Percentiles rank a stretch among this genome's conserved stretches.
Evolutionary conservation across 352 stramenopile species (phyloP).

Genomic region (Pythium phragmitis): DNA sequence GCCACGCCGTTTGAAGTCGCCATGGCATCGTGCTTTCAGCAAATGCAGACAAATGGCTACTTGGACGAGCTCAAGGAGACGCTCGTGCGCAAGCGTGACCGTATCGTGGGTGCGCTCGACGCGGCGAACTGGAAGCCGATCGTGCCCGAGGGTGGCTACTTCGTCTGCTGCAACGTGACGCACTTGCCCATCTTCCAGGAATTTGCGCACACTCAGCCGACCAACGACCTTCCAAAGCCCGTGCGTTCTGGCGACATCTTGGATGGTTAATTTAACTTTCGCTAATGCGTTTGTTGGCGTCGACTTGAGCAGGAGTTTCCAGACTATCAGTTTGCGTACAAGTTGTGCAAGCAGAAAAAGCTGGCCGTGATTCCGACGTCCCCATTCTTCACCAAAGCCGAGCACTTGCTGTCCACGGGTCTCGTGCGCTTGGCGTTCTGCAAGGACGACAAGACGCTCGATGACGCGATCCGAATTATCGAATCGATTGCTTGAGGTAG

Average conservation of each 20-base stretch:
- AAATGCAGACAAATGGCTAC: slow-evolving; percentile 89
- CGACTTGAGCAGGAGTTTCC: slow-evolving; percentile 56
- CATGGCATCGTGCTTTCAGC: slow-evolving; percentile 84
- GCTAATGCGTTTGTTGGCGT: slow-evolving; percentile 4
- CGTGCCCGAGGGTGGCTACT: slow-evolving; percentile 94
- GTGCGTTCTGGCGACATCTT: slow-evolving; percentile 30
- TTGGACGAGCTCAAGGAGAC: slow-evolving; percentile 67
- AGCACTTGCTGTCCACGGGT: slow-evolving; percentile 74
- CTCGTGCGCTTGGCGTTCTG: slow-evolving; percentile 95
- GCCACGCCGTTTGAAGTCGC: slow-evolving; percentile 94
- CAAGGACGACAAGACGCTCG: slow-evolving; percentile 94
- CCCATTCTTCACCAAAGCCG: slow-evolving; percentile 89
- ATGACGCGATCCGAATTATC: slow-evolving; percentile 84
- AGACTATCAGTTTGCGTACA: slow-evolving; percentile 88
- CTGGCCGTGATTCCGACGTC: slow-evolving; percentile 93
- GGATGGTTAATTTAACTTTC: slow-evolving; percentile 5
- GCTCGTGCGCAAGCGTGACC: slow-evolving; percentile 76
- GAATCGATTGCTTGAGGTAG: slow-evolving; percentile 16
- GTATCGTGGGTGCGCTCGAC: slow-evolving; percentile 81
- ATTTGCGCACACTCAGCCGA: slow-evolving; percentile 57
- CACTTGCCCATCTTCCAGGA: slow-evolving; percentile 70
- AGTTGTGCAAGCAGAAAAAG: slow-evolving; percentile 89
- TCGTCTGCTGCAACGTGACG: slow-evolving; percentile 89
- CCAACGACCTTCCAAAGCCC: slow-evolving; percentile 48
- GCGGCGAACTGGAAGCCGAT: slow-evolving; percentile 87